phyloP scores from a whole-genome alignment of 768 basidiomycete genomes.

The Tephrocybe rancida region DNA sequence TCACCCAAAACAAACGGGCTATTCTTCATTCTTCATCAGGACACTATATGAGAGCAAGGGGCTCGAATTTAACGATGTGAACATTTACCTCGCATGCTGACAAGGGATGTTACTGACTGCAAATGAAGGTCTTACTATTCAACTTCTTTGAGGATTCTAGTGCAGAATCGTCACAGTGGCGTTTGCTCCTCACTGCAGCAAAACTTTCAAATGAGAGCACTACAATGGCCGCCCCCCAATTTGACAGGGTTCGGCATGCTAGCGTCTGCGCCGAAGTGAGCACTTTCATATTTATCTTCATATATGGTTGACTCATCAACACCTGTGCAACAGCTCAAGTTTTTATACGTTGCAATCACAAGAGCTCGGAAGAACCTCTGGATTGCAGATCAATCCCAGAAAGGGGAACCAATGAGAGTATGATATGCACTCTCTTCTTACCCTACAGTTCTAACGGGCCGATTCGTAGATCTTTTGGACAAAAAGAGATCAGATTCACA shows the following conservation, averaged over 20 bases:
- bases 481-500: constrained; percentile 43
- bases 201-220: constrained; percentile 19
- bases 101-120: not conserved
- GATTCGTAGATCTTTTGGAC: constrained; percentile 52
- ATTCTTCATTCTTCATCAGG: constrained; percentile 22
- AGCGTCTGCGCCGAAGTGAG: constrained; percentile 61
- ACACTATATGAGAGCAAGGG: constrained; percentile 70
- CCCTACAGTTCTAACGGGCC: not conserved
- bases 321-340: constrained; percentile 50
- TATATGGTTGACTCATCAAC: not conserved
- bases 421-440: constrained; percentile 9
- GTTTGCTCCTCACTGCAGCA: constrained; percentile 51
- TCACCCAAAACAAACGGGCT: not conserved
- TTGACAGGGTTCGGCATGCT: constrained; percentile 52
- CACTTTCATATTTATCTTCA: not conserved
- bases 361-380: constrained; percentile 70
- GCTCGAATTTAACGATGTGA: constrained; percentile 66
- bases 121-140: constrained; percentile 63
- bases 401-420: constrained; percentile 61
- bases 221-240: constrained; percentile 40
- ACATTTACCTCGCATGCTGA: too few relatives aligned
- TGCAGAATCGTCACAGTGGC: constrained; percentile 56
- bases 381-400: constrained; percentile 65
- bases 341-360: constrained; percentile 72
- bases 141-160: constrained; percentile 75